Evolutionary conservation across 805 yeast species (phyloP), one percentile per base, ranked within the genome.

Genomic region (Jamesozyma hellenica): DNA sequence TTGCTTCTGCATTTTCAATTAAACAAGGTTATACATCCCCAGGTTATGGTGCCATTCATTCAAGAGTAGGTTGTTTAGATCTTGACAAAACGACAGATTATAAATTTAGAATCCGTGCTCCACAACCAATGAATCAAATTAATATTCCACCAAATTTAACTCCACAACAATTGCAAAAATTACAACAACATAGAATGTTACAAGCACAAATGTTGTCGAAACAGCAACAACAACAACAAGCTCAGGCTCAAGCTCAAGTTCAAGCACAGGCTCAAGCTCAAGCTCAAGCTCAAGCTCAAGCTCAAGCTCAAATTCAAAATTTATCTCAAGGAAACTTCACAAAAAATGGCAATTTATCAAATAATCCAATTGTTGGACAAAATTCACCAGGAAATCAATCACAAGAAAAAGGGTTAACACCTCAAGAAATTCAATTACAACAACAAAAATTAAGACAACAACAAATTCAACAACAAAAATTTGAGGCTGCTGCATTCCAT

Each of bases 21-120:
- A 57, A 52, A 39, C 56, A 52, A 15, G 63, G 63, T 1, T 60
- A 48, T 2, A 70, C 83, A 12, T 67, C 82, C 9, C 85, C 77
- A 10, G 71, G 83, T 32, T 73, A 79, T 40, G 67, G 71, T 27
- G 64, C 72, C 1, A 63, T 71, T 41, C 68, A 68, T 41, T 74
- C 74, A 38, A 73, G 76, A 6, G 75, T 78, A 30, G 94, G 94
- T 12, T 83, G 87, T 4, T 63, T 83, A 41, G 82, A 82, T 56
- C 74, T 84, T 12, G 92, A 79, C 44, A 73, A 75, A 31, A 72
- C 87, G 2, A 73, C 75, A 30, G 77, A 82, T n/a, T 81, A 82
- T 45, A 61, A 71, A 23, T 70, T 69, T 43, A 65, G 74, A 12
- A 71, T 74, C 14, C 62, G 78, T 42, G 64, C 67, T 10, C 74